Conservation (phyloP, 352 stramenopile genomes). For the Thraustochytrium striatum region DNA sequence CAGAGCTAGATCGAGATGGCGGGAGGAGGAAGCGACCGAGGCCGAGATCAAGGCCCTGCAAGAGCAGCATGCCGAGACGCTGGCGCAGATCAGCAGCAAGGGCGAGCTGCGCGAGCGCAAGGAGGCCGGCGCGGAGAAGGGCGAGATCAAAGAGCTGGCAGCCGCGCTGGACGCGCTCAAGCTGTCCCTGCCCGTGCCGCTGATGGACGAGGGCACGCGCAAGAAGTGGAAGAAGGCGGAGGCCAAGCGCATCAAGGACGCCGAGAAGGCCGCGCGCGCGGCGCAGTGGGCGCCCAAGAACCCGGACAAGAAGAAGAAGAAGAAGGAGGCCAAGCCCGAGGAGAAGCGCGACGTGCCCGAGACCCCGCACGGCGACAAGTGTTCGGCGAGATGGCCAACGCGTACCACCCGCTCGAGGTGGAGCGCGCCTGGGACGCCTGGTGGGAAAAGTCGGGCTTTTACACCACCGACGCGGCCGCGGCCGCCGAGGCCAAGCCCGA, state of each 20-base stretch:
- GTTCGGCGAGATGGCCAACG: conserved; percentile 74
- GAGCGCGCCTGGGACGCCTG: conserved; percentile 97
- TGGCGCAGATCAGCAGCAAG: background rate
- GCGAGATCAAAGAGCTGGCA: background rate
- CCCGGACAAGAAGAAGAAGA: conserved; percentile 10
- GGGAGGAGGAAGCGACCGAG: background rate
- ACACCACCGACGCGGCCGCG: conserved; percentile 81
- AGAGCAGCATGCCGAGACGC: conserved; percentile 9
- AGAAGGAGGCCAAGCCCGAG: conserved; percentile 35
- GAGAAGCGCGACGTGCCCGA: too few species aligned
- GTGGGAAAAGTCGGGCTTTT: conserved; percentile 94
- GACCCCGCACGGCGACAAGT: too few species aligned
- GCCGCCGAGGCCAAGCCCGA: conserved; percentile 67
- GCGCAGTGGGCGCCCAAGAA: conserved; percentile 25
- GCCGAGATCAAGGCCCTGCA: background rate
- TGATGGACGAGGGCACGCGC: conserved; percentile 20
- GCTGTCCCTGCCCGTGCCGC: background rate
- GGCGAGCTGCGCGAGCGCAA: conserved; percentile 32
- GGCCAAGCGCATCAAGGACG: background rate
- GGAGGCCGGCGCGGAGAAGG: conserved; percentile 20
- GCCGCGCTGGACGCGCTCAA: conserved; percentile 5
- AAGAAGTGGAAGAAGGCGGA: conserved; percentile 40
- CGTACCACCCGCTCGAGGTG: conserved; percentile 92
- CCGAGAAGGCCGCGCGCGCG: background rate
- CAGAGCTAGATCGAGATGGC: too few species aligned